Percentiles rank a stretch among this genome's conserved stretches.
Evolutionary conservation across 2,329 filamentous ascomycete genomes (phyloP).

Genomic region (Microdochium nivale): DNA sequence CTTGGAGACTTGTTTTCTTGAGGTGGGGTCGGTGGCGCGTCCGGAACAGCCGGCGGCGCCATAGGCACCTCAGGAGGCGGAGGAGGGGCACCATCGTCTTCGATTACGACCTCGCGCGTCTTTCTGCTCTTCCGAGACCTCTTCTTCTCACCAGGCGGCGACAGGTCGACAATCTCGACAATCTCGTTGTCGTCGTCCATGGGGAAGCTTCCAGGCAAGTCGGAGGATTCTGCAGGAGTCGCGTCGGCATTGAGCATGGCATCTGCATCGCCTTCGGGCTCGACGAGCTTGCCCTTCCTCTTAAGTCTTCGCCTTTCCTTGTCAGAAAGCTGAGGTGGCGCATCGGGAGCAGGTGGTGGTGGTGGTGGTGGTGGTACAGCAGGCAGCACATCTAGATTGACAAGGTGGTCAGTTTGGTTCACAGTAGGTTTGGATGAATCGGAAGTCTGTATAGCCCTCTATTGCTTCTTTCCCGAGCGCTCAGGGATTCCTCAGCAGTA

Average conservation of each 20-base stretch:
- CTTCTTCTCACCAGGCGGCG: conserved; percentile 30
- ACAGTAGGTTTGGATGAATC: not conserved
- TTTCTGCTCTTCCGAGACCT: conserved; percentile 32
- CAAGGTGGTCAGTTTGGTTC: conserved; percentile 24
- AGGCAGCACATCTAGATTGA: conserved; percentile 24
- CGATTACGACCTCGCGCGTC: conserved; percentile 19
- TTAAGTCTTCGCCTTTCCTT: conserved; percentile 23
- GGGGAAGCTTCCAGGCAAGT: conserved; percentile 21
- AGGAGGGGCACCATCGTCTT: conserved; percentile 28
- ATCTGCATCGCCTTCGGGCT: conserved; percentile 1
- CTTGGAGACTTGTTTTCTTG: conserved; percentile 52
- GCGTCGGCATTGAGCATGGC: not conserved
- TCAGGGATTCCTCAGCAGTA: not conserved
- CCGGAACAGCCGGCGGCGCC: conserved; percentile 36
- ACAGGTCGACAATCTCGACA: conserved; percentile 42
- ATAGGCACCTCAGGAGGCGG: conserved; percentile 40
- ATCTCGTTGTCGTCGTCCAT: conserved; percentile 29
- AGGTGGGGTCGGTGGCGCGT: conserved; percentile 39
- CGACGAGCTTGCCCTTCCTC: conserved; percentile 29
- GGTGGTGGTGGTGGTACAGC: conserved; percentile 31
- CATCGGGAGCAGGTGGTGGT: conserved; percentile 25
- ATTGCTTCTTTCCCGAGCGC: not conserved
- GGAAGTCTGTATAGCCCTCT: not conserved
- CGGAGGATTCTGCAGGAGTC: conserved; percentile 5
- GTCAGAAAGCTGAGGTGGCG: conserved; percentile 12